Base-by-base conservation (phyloP, 164 flowering plant species). In the Chimonanthus praecox region DNA sequence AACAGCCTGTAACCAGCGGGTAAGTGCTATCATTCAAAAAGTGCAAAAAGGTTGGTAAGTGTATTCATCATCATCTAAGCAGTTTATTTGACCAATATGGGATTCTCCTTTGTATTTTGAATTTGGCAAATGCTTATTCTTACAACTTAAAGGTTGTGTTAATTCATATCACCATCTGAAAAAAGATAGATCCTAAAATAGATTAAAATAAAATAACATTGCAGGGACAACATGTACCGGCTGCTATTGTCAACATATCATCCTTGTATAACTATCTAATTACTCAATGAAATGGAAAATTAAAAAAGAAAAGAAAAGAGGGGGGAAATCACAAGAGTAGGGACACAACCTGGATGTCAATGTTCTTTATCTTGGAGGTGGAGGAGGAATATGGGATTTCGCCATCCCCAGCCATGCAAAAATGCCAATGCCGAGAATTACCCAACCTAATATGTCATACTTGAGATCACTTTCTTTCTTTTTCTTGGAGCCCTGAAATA, bases 371-470 rank as follows among this genome's bases (percentile, higher is more conserved):
- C 86, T 82, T 51, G 90, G 85, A 16, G 93, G 85, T 47, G 91
- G 87, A 18, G 90, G 84, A 45, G 96, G 94, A 48, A 79, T 63
- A 16, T 85, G 77, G 16, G 91, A 82, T 72, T 89, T 92, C 15
- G 94, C 87, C 75, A 88, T 81, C 18, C 89, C 92, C 11, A 89
- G 82, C 93, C 93, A 90, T 46, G 90, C 83, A 54, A 86, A 85
- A 67, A 92, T 76, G 58, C 92, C 92, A 66, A 82, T 88, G 16
- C 89, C 92, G 68, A 89, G 90, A 62, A 92, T 84, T 49, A 89
- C 69, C 97, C 97, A 92, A 15, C 97, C 97, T 69, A 78, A 74
- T 48, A 92, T 78, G 77, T 92, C 97, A 70, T 90, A 88, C 78
- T 79, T 88, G 62, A 88, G 82, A 77, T 90, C 94, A 75, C 83